Evolutionary conservation across 129 eudicot species (phyloP).

Genomic region (Pulicaria dysenterica): DNA sequence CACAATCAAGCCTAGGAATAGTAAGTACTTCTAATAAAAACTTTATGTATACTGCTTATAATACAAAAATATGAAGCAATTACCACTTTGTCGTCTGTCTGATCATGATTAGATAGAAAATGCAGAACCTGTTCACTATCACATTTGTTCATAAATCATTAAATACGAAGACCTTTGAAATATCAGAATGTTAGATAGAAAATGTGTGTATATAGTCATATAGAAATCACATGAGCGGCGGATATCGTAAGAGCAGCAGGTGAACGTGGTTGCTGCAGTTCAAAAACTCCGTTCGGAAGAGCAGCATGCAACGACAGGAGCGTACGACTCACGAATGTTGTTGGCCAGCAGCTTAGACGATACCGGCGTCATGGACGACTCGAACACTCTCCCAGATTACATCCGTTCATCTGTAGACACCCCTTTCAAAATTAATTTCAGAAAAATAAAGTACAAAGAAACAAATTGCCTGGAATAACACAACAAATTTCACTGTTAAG

Average conservation of each 20-base stretch:
- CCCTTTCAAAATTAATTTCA: neutral
- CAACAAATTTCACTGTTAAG: neutral
- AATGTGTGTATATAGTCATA: too few species aligned
- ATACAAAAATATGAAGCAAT: conserved; percentile 12
- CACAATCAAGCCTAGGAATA: neutral
- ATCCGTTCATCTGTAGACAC: conserved; percentile 57
- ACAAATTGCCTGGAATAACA: too few species aligned
- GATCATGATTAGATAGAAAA: conserved; percentile 55
- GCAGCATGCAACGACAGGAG: conserved; percentile 42
- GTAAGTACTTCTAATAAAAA: conserved; percentile 11
- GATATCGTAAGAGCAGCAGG: conserved; percentile 32
- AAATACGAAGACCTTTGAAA: neutral
- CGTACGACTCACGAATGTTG: conserved; percentile 48
- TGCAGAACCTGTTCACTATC: conserved; percentile 56
- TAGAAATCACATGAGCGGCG: conserved; percentile 38
- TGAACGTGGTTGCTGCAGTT: conserved; percentile 34
- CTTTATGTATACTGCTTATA: neutral
- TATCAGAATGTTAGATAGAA: neutral
- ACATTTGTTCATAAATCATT: conserved; percentile 8
- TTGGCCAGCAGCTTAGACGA: conserved; percentile 36
- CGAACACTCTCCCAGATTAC: conserved; percentile 51
- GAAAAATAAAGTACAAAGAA: neutral
- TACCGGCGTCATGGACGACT: conserved; percentile 31
- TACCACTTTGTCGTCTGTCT: conserved; percentile 68
- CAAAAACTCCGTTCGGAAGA: conserved; percentile 35